A percentile compares a stretch with the other conserved stretches of the same genome.
These are phyloP conservation scores for Trypanosoma scelopori DNA, from an alignment of 208 protist species.

Conservation along the genomic window DNA sequence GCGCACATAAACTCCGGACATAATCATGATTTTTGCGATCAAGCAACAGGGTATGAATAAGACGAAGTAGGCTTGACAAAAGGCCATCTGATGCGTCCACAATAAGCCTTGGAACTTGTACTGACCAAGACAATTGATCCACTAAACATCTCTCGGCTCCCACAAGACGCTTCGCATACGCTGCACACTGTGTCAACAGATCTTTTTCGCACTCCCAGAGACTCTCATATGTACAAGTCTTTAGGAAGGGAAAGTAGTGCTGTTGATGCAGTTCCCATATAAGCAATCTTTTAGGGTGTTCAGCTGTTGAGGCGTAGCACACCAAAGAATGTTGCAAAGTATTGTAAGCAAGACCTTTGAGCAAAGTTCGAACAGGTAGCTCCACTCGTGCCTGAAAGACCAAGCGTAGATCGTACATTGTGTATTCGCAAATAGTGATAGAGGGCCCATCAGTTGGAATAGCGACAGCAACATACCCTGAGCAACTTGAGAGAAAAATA, in stretches of 20 bases:
- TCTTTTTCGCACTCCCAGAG: constrained; percentile 68
- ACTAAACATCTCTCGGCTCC: constrained; percentile 50
- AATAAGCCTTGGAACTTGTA: constrained; percentile 48
- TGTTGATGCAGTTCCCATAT: constrained; percentile 75
- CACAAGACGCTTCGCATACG: constrained; percentile 59
- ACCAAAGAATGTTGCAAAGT: constrained; percentile 42
- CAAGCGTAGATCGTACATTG: constrained; percentile 32
- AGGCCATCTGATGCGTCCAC: constrained; percentile 53
- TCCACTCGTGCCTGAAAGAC: constrained; percentile 55
- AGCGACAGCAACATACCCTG: constrained; percentile 34
- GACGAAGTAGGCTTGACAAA: constrained; percentile 45
- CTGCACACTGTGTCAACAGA: constrained; percentile 48
- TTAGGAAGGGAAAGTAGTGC: constrained; percentile 28
- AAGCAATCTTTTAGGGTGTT: constrained; percentile 38
- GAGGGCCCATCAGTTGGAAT: constrained; percentile 42
- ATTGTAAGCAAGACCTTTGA: constrained; percentile 60
- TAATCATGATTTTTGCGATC: constrained; percentile 28
- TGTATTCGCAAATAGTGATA: constrained; percentile 66
- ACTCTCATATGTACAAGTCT: constrained; percentile 29
- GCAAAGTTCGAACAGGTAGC: constrained; percentile 28
- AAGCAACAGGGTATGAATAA: constrained; percentile 29
- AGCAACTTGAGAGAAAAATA: constrained; percentile 62
- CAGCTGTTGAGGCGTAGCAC: constrained; percentile 44
- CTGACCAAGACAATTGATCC: constrained; percentile 69
- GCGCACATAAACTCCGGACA: constrained; percentile 27